Evolutionary conservation across 768 basidiomycete genomes (phyloP), one percentile per base, ranked within the genome.

Genomic region (Rubroboletus pulcherrimus): DNA sequence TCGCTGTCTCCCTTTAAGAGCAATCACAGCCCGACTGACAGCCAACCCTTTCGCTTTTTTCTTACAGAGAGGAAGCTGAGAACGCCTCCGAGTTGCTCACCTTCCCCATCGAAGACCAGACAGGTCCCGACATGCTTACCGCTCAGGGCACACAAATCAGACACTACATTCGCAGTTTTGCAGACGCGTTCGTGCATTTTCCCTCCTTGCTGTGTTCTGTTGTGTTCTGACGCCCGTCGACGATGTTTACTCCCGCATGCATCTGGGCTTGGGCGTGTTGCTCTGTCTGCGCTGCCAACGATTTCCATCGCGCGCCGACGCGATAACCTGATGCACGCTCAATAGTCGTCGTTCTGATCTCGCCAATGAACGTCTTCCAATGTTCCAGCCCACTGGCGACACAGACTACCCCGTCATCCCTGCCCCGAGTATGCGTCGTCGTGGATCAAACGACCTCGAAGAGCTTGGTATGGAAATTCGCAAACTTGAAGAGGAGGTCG

Each of bases 281-380:
- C 21, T 33, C 17, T 24, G 3, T 49, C 26, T 26, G n/a, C 33
- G 31, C 26, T 43, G 8, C 31, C 21, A n/a, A n/a, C 5, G 37
- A 38, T 24, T 2, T 7, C 10, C n/a, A 3, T 9, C 47, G 45
- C 15, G n/a, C 12, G 5, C 7, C 17, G 17, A 48, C 5, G 31
- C 6, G 30, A 37, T 4, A n/a, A n/a, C 9, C 12, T 34, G 24
- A 11, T 24, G 21, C 30, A 17, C 34, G 29, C 29, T 30, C 24
- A 10, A 57, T 63, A 89, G 87, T 37, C 89, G 90, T 49, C 83
- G 83, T 21, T 82, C 83, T 35, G 89, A 91, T 71, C 64, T 86
- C 26, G 75, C 77, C 46, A 92, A 92, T 72, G 89, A 91, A 67
- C 85, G 87, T 53, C 71, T 92, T 19, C 90, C 89, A 3, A 72